Conservation (phyloP, 2,329 filamentous ascomycete species). For the Calonectria multiphialidica region DNA sequence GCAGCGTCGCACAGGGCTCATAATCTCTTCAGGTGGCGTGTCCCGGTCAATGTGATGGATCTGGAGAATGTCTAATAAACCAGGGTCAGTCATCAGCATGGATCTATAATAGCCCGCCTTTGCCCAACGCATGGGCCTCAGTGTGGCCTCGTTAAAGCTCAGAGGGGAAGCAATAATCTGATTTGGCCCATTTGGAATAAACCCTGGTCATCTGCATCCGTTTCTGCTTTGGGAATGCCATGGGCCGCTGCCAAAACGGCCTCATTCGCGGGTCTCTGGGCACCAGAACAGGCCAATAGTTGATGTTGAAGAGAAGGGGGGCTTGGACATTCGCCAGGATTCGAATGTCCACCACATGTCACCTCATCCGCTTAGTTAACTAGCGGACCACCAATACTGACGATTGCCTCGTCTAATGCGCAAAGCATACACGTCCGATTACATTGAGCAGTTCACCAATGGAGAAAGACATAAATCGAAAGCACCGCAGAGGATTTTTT, state of each 20-base stretch:
- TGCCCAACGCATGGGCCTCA: slow-evolving; percentile 53
- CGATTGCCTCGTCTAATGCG: neutral
- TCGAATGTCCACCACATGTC: slow-evolving; percentile 19
- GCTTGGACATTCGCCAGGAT: slow-evolving; percentile 33
- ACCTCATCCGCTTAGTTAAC: neutral
- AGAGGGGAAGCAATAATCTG: slow-evolving; percentile 6
- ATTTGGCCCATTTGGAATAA: slow-evolving; percentile 25
- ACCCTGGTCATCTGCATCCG: slow-evolving; percentile 37
- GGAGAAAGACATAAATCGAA: too few relatives aligned
- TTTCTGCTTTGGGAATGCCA: slow-evolving; percentile 43
- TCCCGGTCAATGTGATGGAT: slow-evolving; percentile 69
- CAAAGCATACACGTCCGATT: neutral
- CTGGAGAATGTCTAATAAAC: slow-evolving; percentile 65
- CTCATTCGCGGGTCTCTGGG: slow-evolving; percentile 29
- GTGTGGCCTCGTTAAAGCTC: slow-evolving; percentile 1
- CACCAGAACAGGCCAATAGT: slow-evolving; percentile 10
- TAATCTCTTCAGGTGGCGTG: slow-evolving; percentile 62
- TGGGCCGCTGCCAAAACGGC: slow-evolving; percentile 31
- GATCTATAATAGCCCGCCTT: slow-evolving; percentile 58
- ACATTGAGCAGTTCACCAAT: neutral
- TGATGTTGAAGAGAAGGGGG: slow-evolving; percentile 12
- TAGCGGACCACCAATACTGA: neutral
- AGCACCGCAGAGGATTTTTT: too few relatives aligned
- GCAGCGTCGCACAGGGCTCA: slow-evolving; percentile 69
- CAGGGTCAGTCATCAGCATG: slow-evolving; percentile 52